phyloP scores from a whole-genome alignment of 2,329 filamentous ascomycete species.

The Exserohilum turcica region DNA sequence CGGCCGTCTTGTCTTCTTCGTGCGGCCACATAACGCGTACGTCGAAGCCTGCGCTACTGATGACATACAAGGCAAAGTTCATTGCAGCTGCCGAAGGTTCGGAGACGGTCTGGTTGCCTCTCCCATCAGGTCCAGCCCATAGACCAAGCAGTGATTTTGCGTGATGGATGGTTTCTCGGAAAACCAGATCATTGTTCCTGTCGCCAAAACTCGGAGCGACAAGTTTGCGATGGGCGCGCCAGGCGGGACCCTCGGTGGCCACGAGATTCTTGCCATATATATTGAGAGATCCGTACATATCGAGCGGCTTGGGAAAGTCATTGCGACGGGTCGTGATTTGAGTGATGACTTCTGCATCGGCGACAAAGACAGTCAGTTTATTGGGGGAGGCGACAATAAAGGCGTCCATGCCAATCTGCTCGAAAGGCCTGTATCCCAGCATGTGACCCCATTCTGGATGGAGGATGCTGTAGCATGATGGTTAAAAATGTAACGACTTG shows the following conservation, averaged over 20 bases:
- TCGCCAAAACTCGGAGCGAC: slow-evolving; percentile 76
- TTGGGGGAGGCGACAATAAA: slow-evolving; percentile 68
- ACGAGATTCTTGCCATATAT: slow-evolving; percentile 75
- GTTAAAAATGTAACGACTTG: slow-evolving; percentile 6
- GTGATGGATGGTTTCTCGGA: slow-evolving; percentile 67
- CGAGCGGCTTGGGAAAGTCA: slow-evolving; percentile 71
- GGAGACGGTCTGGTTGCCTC: slow-evolving; percentile 54
- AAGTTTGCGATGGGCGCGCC: slow-evolving; percentile 75
- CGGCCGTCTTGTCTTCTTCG: slow-evolving; percentile 54
- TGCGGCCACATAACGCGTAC: slow-evolving; percentile 62
- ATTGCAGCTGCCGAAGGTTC: slow-evolving; percentile 69
- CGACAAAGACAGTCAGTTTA: slow-evolving; percentile 60
- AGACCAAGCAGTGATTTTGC: slow-evolving; percentile 49
- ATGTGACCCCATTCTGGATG: slow-evolving; percentile 65
- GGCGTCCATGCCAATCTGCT: slow-evolving; percentile 62
- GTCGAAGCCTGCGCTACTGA: slow-evolving; percentile 75
- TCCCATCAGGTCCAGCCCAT: slow-evolving; percentile 36
- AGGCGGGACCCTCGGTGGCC: slow-evolving; percentile 69
- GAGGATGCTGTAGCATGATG: slow-evolving; percentile 52
- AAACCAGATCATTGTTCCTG: slow-evolving; percentile 72
- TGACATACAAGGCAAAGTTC: slow-evolving; percentile 63
- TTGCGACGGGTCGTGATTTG: slow-evolving; percentile 70
- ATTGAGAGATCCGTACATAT: slow-evolving; percentile 63
- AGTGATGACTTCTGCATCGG: slow-evolving; percentile 67
- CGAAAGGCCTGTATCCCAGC: slow-evolving; percentile 63